Evolutionary conservation across 306 rosid species (phyloP).

Genomic region (Ormosia semicastrata): DNA sequence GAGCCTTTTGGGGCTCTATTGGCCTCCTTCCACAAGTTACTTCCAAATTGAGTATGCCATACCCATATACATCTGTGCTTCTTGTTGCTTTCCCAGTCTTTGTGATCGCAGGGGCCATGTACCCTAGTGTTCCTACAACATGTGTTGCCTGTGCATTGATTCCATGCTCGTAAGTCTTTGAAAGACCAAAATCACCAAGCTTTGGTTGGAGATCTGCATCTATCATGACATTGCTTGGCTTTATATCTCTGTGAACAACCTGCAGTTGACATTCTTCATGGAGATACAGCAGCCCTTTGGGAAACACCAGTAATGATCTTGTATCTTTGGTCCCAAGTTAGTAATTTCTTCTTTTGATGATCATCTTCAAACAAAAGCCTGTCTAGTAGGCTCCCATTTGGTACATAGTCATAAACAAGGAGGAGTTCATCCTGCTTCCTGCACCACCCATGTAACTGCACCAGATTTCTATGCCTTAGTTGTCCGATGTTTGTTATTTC

Average conservation of each 20-base stretch:
- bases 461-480: constrained; percentile 40
- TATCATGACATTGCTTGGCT: constrained; percentile 38
- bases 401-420: constrained; percentile 35
- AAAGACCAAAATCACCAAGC: constrained; percentile 40
- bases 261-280: constrained; percentile 41
- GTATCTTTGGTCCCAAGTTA: constrained; percentile 24
- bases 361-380: constrained; percentile 29
- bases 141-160: constrained; percentile 26
- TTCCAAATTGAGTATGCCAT: constrained; percentile 31
- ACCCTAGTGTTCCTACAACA: constrained; percentile 38
- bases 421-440: constrained; percentile 36
- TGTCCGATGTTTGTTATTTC: constrained; percentile 36
- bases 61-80: constrained; percentile 36
- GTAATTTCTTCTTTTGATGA: constrained; percentile 22
- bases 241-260: constrained; percentile 41
- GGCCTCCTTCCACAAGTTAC: constrained; percentile 37
- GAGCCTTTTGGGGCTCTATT: constrained; percentile 24
- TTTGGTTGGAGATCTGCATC: constrained; percentile 35
- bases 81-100: constrained; percentile 38
- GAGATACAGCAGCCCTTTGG: constrained; percentile 32
- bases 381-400: constrained; percentile 45
- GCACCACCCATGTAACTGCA: constrained; percentile 40
- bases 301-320: constrained; percentile 41
- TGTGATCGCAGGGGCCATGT: constrained; percentile 42
- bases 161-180: constrained; percentile 35